Percentiles rank a stretch among this genome's conserved stretches.
Evolutionary conservation across 192 early-diverging fungal genomes (phyloP).

Genomic region (Backusella circina): DNA sequence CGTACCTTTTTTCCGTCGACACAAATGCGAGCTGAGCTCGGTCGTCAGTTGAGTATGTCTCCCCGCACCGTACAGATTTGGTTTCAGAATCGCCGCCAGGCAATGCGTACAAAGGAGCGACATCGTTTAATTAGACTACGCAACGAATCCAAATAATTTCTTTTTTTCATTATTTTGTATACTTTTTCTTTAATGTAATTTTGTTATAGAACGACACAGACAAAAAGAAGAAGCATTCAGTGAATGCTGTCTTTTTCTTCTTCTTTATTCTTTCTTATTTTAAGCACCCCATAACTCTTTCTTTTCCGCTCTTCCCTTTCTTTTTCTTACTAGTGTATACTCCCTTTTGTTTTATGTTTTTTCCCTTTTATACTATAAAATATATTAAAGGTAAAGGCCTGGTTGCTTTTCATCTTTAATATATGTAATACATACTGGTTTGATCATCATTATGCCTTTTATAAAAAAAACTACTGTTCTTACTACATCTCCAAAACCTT

Average conservation of each 20-base stretch:
- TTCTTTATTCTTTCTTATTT: neutral
- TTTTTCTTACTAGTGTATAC: neutral
- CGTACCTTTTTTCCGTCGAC: slow-evolving; percentile 83
- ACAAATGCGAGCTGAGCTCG: slow-evolving; percentile 72
- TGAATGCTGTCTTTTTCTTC: neutral
- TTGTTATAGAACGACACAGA: neutral
- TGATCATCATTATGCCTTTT: neutral
- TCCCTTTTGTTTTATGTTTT: neutral
- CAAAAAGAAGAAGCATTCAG: neutral
- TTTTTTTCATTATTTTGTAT: neutral
- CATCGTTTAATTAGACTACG: slow-evolving; percentile 11
- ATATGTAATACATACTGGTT: neutral
- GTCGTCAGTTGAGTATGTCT: slow-evolving; percentile 80
- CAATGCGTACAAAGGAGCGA: slow-evolving; percentile 47
- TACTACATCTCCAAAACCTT: too few relatives aligned
- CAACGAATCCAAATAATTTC: neutral
- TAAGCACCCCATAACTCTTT: neutral
- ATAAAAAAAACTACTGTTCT: too few relatives aligned
- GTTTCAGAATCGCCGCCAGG: slow-evolving; percentile 96
- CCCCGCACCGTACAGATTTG: slow-evolving; percentile 93
- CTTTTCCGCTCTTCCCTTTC: too few relatives aligned
- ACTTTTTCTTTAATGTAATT: neutral
- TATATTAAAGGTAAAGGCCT: neutral
- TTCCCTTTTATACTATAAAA: neutral
- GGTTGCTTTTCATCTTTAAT: neutral